Conservation (phyloP, 352 stramenopile genomes). For the Peronospora destructor region DNA sequence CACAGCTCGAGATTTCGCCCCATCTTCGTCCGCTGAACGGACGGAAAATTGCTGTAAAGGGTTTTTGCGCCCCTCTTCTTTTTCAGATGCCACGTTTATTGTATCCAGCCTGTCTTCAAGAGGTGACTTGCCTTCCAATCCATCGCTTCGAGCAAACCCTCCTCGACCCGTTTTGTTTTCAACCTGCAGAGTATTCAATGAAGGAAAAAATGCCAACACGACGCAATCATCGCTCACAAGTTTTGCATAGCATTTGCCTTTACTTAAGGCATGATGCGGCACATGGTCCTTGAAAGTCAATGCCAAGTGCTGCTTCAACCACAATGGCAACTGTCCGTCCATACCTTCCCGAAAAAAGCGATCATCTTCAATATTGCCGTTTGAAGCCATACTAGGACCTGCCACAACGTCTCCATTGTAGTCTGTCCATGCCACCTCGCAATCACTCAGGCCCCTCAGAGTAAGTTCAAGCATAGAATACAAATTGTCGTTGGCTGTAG, state of each 20-base stretch:
- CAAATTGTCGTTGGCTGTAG: slow-evolving; percentile 67
- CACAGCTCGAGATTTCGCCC: slow-evolving; percentile 21
- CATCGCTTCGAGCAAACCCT: slow-evolving; percentile 3
- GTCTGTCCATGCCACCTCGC: slow-evolving; percentile 82
- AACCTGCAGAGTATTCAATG: slow-evolving; percentile 48
- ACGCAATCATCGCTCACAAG: slow-evolving; percentile 62
- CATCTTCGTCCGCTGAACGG: slow-evolving; percentile 22
- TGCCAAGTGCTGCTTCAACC: slow-evolving; percentile 49
- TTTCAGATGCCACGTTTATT: slow-evolving; percentile 6
- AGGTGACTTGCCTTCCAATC: slow-evolving; percentile 3
- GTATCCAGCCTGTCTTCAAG: slow-evolving; percentile 10
- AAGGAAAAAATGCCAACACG: slow-evolving; percentile 73
- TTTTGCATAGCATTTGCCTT: slow-evolving; percentile 85
- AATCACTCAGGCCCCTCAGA: slow-evolving; percentile 69
- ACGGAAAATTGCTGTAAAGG: slow-evolving; percentile 31
- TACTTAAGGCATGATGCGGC: slow-evolving; percentile 37
- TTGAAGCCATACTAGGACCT: slow-evolving; percentile 7
- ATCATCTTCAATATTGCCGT: slow-evolving; percentile 30
- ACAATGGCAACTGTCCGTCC: slow-evolving; percentile 61
- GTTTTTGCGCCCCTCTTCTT: slow-evolving; percentile 3
- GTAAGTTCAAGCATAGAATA: slow-evolving; percentile 85
- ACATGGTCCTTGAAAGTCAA: slow-evolving; percentile 39
- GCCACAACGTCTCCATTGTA: slow-evolving; percentile 41
- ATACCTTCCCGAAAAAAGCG: slow-evolving; percentile 38
- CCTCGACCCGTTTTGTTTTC: slow-evolving; percentile 29